Conservation (phyloP, 805 yeast species). For the Metschnikowia drakensbergensis region DNA sequence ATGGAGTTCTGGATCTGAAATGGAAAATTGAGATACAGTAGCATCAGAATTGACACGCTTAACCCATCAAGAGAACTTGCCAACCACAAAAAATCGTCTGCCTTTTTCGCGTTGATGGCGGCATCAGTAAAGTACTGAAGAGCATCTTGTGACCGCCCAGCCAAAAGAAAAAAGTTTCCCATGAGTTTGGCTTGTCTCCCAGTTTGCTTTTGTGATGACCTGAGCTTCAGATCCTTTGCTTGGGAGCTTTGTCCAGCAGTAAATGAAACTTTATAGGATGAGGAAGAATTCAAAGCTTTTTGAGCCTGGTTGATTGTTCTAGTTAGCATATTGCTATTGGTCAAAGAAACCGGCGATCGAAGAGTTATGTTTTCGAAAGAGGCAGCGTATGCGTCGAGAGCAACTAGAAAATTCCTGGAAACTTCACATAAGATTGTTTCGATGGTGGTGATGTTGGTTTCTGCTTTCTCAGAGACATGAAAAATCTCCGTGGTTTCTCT, state of each 20-base stretch:
- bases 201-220: slow-evolving; percentile 44
- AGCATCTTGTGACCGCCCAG: slow-evolving; percentile 77
- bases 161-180: slow-evolving; percentile 72
- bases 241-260: slow-evolving; percentile 13
- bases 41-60: slow-evolving; percentile 59
- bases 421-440: slow-evolving; percentile 76
- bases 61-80: slow-evolving; percentile 85
- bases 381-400: slow-evolving; percentile 64
- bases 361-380: slow-evolving; percentile 76
- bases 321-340: slow-evolving; percentile 44
- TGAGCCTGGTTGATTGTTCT: slow-evolving; percentile 40
- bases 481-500: slow-evolving; percentile 11
- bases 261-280: slow-evolving; percentile 35
- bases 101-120: slow-evolving; percentile 49
- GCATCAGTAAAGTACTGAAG: slow-evolving; percentile 74
- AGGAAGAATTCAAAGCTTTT: slow-evolving; percentile 40
- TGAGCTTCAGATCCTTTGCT: slow-evolving; percentile 26
- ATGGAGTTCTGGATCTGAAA: slow-evolving; percentile 45
- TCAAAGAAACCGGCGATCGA: slow-evolving; percentile 72
- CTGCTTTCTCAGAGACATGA: slow-evolving; percentile 27
- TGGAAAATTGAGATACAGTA: slow-evolving; percentile 53
- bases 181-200: slow-evolving; percentile 74
- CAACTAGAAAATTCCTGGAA: slow-evolving; percentile 56
- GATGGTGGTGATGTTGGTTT: slow-evolving; percentile 24
- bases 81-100: slow-evolving; percentile 81